A percentile compares a stretch with the other conserved stretches of the same genome.
phyloP scores from a whole-genome alignment of 108 stramenopile species.

The Asterionellopsis glacialis region DNA sequence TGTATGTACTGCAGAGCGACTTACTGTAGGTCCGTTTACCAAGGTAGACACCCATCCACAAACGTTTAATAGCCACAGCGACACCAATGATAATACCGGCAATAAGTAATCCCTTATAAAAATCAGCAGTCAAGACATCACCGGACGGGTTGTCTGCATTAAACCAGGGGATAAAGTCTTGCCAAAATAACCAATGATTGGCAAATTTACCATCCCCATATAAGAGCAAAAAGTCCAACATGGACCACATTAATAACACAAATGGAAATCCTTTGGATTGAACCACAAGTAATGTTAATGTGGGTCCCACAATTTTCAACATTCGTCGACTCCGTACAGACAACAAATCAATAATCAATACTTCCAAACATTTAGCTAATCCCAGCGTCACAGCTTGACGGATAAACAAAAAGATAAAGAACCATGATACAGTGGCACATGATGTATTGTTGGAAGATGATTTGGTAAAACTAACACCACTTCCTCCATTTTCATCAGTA shows the following conservation, averaged over 20 bases:
- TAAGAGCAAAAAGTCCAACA: conserved; percentile 26
- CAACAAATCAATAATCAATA: conserved; percentile 34
- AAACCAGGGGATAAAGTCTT: conserved; percentile 22
- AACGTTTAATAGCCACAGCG: conserved; percentile 46
- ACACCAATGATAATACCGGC: conserved; percentile 34
- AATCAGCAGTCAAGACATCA: conserved; percentile 7
- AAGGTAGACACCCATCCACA: conserved; percentile 46
- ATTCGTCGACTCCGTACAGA: conserved; percentile 15
- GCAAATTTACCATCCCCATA: conserved; percentile 18
- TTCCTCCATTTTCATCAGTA: not conserved
- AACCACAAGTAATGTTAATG: conserved; percentile 23
- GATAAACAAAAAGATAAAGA: conserved; percentile 27
- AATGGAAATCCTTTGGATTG: conserved; percentile 53
- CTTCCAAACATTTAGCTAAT: conserved; percentile 17
- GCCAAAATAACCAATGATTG: conserved; percentile 41
- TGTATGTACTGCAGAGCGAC: too few relatives aligned
- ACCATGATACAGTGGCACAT: conserved; percentile 36
- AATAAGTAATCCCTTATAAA: conserved; percentile 20
- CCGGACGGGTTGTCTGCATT: conserved; percentile 38
- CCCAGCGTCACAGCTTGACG: conserved; percentile 32
- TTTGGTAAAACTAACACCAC: not conserved
- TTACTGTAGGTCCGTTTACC: conserved; percentile 47
- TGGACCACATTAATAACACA: conserved; percentile 30
- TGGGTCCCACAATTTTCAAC: conserved; percentile 22
- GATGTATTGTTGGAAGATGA: conserved; percentile 2